A percentile compares a stretch with the other conserved stretches of the same genome.
Conservation (phyloP, 768 basidiomycete genomes). For the Agrocybe chaxingu region DNA sequence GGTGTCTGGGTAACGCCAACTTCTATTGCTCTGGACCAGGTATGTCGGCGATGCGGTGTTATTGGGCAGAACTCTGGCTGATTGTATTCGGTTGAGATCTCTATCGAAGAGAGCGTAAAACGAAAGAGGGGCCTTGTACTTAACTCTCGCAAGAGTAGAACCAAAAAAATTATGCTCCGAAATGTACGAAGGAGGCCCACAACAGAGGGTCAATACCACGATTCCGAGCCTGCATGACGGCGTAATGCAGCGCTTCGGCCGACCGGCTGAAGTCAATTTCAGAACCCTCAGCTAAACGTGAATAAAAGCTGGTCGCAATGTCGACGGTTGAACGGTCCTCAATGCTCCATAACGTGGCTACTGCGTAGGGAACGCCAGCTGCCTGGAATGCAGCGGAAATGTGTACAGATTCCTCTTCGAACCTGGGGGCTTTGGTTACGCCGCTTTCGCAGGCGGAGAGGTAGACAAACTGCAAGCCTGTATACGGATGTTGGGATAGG, state of each 20-base stretch:
- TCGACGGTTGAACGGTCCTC: conserved; percentile 24
- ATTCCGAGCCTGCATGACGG: conserved; percentile 9
- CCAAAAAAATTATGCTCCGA: conserved; percentile 9
- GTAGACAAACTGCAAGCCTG: conserved; percentile 24
- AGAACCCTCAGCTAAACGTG: neutral
- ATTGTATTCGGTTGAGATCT: no score
- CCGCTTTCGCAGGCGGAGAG: conserved; percentile 37
- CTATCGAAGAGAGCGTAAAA: no score
- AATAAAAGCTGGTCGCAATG: conserved; percentile 25
- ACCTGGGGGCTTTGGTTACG: conserved; percentile 11
- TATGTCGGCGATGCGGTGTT: no score
- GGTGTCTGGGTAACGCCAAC: no score
- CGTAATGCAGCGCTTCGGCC: conserved; percentile 12
- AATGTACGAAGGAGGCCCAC: conserved; percentile 16
- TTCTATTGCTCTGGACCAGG: no score
- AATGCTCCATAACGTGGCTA: conserved; percentile 33
- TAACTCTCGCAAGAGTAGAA: no score
- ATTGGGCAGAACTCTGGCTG: no score
- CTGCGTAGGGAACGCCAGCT: conserved; percentile 19
- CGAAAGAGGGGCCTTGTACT: no score
- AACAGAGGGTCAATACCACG: conserved; percentile 6
- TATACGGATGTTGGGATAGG: conserved; percentile 13
- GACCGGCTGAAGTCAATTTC: conserved; percentile 7
- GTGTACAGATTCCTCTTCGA: conserved; percentile 29
- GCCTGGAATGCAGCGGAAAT: conserved; percentile 31